These are phyloP conservation scores for Globisporangium cystogenes DNA, from an alignment of 352 stramenopile species.

Conservation along the genomic window DNA sequence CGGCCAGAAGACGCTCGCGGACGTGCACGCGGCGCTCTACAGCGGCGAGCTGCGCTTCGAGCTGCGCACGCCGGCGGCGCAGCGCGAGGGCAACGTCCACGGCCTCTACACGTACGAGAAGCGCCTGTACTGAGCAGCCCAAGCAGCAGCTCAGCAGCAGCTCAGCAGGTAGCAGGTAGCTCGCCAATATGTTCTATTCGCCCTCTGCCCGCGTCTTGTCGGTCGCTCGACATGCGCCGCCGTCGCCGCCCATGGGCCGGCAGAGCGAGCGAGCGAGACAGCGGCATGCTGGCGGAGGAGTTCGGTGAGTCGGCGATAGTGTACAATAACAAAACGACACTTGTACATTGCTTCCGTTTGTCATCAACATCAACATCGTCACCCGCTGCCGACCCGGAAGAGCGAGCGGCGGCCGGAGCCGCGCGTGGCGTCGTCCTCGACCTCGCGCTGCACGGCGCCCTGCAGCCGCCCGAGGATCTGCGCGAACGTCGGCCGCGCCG, in stretches of 20 bases:
- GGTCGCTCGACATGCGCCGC: constrained; percentile 2
- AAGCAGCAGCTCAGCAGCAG: background rate
- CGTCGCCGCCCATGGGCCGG: constrained; percentile 8
- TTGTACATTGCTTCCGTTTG: background rate
- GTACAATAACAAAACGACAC: background rate
- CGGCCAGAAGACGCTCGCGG: constrained; percentile 89
- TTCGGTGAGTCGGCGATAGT: too few species aligned
- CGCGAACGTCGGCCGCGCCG: constrained; percentile 60
- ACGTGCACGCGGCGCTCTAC: constrained; percentile 80
- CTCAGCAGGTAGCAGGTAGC: background rate
- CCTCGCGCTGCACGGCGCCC: constrained; percentile 70
- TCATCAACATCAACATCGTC: background rate
- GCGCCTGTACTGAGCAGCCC: constrained; percentile 69
- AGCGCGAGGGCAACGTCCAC: constrained; percentile 99
- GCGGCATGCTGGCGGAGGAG: constrained; percentile 9
- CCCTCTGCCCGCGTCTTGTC: background rate
- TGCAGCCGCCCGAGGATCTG: constrained; percentile 72
- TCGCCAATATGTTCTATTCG: constrained; percentile 13
- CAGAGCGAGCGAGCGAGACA: too few species aligned
- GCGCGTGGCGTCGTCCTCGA: constrained; percentile 47
- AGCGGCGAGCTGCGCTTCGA: constrained; percentile 93
- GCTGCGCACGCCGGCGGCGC: constrained; percentile 97
- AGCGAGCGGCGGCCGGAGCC: constrained; percentile 5
- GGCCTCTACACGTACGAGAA: constrained; percentile 98
- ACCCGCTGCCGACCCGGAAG: background rate